Evolutionary conservation across 176 grass and related monocot species (phyloP), one percentile per base, ranked within the genome.

Genomic region (Rhynchospora pubera): DNA sequence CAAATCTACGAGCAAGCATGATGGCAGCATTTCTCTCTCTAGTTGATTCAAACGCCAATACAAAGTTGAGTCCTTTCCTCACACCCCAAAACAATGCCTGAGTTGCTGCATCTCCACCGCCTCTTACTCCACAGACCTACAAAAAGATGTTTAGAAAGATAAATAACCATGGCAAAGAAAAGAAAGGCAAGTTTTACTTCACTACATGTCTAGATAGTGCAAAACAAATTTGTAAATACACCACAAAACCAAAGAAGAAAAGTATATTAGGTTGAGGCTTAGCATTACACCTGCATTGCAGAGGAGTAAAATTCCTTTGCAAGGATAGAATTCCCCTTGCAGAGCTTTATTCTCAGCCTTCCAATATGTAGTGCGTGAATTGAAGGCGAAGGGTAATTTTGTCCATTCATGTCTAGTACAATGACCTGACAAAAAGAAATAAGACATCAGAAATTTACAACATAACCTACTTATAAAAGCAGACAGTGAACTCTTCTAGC

Each of bases 291-390:
- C 93, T 97, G 91, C 93, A 97, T 97, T 23, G 87, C 85, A 18
- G 93, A 89, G 10, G 91, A 97, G 87, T 97, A 97, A 81, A 93
- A 97, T 89, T 97, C 93, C 81, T 91, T 93, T 73, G 91, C 87
- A 39, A 93, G 63, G 60, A 93, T 88, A 2, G 83, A 55, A 51
- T 91, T 97, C 11, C 89, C 93, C 89, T 88, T 91, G 53, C 48
- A 82, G 84, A 97, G 93, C 55, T 89, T 91, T 75, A 97, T 91
- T 63, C 91, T 86, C 61, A 97, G 63, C 72, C 76, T 97, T 51
- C 93, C 93, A 3, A 97, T 76, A 84, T 91, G 82, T 66, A 97
- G 85, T 52, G 90, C 87, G 77, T 97, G 87, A 84, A 97, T 86
- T 4, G 53, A 87, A 69, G 92, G 75, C 62, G 84, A 91, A 48